Conservation (phyloP, 176 grass and related monocot species). For the Saccharum officinarum region DNA sequence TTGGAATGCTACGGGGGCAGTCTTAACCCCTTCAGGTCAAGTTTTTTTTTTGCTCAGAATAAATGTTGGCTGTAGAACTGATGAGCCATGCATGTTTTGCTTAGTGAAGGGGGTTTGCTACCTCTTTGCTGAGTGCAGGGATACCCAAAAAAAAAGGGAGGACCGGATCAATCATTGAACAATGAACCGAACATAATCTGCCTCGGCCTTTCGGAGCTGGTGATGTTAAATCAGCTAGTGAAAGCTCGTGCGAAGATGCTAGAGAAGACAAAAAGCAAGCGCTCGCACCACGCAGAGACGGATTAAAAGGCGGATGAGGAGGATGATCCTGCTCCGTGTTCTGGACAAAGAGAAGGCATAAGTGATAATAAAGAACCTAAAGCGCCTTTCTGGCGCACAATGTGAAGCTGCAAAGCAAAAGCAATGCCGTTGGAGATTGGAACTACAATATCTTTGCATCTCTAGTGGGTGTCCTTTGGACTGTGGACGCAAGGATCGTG, state of each 20-base stretch:
- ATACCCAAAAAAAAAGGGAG: neutral
- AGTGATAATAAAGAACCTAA: neutral
- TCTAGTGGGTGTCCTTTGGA: neutral
- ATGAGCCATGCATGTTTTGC: slow-evolving; percentile 24
- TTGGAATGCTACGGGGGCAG: too few relatives aligned
- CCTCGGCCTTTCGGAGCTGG: too few relatives aligned
- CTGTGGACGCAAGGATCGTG: neutral
- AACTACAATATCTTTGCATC: neutral
- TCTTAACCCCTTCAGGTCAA: too few relatives aligned
- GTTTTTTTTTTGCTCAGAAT: neutral
- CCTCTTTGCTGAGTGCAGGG: slow-evolving; percentile 14
- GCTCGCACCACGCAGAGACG: neutral
- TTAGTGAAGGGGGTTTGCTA: slow-evolving; percentile 34
- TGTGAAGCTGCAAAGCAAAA: slow-evolving; percentile 20
- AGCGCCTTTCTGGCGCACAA: slow-evolving; percentile 5
- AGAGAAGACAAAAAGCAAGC: slow-evolving; percentile 3
- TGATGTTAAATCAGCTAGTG: neutral
- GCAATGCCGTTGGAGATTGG: neutral
- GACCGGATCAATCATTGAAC: neutral
- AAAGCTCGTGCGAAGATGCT: neutral
- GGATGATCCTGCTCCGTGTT: neutral
- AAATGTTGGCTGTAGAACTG: neutral
- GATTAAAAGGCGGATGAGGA: neutral
- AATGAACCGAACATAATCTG: neutral
- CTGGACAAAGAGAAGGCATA: neutral